Evolutionary conservation across 129 eudicot genomes (phyloP).

Genomic region (Mikania micrantha): DNA sequence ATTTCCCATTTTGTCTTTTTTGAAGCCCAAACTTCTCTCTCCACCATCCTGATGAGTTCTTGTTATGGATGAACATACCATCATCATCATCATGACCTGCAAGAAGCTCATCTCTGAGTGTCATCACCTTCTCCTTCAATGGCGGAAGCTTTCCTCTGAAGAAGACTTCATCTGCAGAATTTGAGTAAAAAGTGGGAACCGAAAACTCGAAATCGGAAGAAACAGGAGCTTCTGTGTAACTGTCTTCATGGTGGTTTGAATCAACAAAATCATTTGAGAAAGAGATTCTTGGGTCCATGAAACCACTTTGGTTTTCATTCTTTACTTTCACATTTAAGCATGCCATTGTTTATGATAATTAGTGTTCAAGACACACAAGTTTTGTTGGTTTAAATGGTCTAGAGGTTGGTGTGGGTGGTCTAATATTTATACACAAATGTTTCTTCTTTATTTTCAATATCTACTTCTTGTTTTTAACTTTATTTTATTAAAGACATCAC

Average conservation of each 20-base stretch:
- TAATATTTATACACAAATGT: constrained; percentile 25
- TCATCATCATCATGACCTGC: constrained; percentile 37
- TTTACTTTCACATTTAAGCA: constrained; percentile 69
- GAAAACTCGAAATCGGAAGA: constrained; percentile 89
- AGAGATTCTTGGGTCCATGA: constrained; percentile 88
- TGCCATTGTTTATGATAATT: constrained; percentile 44
- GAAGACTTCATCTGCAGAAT: constrained; percentile 71
- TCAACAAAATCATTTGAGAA: constrained; percentile 90
- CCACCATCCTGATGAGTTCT: constrained; percentile 58
- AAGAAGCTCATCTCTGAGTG: constrained; percentile 82
- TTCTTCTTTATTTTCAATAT: background rate
- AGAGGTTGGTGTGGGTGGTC: constrained; percentile 20
- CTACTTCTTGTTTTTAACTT: background rate
- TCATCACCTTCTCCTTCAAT: constrained; percentile 45
- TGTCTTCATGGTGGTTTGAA: constrained; percentile 34
- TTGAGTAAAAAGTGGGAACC: constrained; percentile 37
- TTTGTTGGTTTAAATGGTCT: background rate
- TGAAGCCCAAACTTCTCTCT: constrained; percentile 61
- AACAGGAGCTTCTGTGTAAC: constrained; percentile 66
- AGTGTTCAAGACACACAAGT: background rate
- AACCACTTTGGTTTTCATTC: constrained; percentile 50
- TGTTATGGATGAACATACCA: constrained; percentile 15
- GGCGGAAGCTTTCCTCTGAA: constrained; percentile 57
- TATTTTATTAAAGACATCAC: too few species aligned
- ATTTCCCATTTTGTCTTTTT: constrained; percentile 44